Evolutionary conservation across 306 rosid genomes (phyloP).

Genomic region (Medicago ruthenica): DNA sequence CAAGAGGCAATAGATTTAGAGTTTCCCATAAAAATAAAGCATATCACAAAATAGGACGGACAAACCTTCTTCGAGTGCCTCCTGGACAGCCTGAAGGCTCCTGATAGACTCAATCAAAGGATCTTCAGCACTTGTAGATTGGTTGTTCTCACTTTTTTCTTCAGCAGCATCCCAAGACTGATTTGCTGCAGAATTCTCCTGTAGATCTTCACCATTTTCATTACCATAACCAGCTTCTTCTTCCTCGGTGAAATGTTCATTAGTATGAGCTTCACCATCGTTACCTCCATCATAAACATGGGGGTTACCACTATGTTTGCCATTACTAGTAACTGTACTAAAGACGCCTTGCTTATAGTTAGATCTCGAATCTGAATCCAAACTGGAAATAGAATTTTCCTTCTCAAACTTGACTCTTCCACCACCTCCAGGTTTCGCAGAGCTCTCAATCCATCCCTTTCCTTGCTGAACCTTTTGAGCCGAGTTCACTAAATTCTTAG

Average conservation of each 20-base stretch:
- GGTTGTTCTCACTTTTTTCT: conserved; percentile 59
- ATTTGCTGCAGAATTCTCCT: conserved; percentile 56
- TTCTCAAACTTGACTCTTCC: conserved; percentile 64
- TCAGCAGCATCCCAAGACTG: conserved; percentile 59
- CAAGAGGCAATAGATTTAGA: conserved; percentile 32
- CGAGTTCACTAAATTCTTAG: conserved; percentile 55
- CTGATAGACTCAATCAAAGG: conserved; percentile 67
- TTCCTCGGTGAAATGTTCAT: conserved; percentile 61
- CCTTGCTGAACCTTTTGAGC: conserved; percentile 60
- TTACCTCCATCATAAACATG: conserved; percentile 57
- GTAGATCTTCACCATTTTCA: conserved; percentile 61
- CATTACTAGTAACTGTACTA: conserved; percentile 56
- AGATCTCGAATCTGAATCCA: conserved; percentile 95
- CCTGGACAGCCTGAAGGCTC: conserved; percentile 75
- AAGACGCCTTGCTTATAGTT: conserved; percentile 58
- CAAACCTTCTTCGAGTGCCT: conserved; percentile 86
- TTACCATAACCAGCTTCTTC: conserved; percentile 59
- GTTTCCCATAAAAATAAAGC: conserved; percentile 29
- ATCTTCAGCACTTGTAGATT: conserved; percentile 59
- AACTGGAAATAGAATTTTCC: conserved; percentile 80
- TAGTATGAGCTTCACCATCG: conserved; percentile 63
- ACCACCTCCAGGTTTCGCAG: conserved; percentile 77
- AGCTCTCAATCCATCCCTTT: conserved; percentile 60
- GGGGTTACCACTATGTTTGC: conserved; percentile 63
- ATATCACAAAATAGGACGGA: conserved; percentile 17